Base-by-base conservation (phyloP, 331 rosid genomes). In the Cydonia oblonga region DNA sequence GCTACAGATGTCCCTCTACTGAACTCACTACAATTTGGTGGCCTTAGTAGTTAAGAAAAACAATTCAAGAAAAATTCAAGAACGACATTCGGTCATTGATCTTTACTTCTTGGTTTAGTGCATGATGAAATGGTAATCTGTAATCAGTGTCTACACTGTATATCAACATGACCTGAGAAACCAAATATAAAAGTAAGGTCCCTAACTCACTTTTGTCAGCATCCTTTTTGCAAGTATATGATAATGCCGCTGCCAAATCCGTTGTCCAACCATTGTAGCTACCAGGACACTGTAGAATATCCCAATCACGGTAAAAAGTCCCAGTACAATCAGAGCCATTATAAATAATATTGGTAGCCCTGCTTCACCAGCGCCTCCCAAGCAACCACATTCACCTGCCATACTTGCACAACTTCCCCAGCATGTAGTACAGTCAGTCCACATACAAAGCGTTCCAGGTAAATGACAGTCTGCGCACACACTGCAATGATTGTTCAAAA, bases 291-390 rank as follows among this genome's bases (percentile, higher is more conserved):
- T 95, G 72, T 95, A 95, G 88, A 95, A 95, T 82, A 95, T 91
- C 63, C 99, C 99, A 78, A 91, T 88, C 67, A 95, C 86, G 12
- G 98, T 95, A 71, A 95, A 95, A 77, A 95, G 95, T 73, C 96
- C 97, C 74, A 91, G 70, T 75, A 90, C 91, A 81, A 95, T 58
- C 88, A 95, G 78, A 68, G 96, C 92, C 97, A 88, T 90, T 74
- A 95, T 88, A 66, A 88, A 88, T 71, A 95, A 71, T 78, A 95
- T 71, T 12, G 99, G 99, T 68, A 91, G 81, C 68, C 97, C 99
- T 25, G 98, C 98, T 85, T 95, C 98, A 78, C 98, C 96, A 53
- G 99, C 96, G 77, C 99, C 99, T 60, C 97, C 97, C 79, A 95
- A 78, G 86, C 99, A 95, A 77, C 98, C 93, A 70, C 99, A 91